Evolutionary conservation across 345 rosid species (phyloP).

Genomic region (Microcos paniculata): DNA sequence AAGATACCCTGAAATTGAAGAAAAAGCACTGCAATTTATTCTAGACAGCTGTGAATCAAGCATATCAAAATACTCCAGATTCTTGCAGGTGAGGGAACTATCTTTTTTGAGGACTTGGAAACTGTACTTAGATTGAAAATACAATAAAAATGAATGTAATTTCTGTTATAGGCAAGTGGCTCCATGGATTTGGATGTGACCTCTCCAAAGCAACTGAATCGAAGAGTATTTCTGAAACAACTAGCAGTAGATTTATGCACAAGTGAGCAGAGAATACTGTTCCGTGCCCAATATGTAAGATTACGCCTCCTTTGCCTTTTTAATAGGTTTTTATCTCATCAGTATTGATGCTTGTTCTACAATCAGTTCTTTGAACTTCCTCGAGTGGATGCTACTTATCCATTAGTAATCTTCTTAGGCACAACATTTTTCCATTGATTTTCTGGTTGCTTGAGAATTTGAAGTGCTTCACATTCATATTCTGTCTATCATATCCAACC

Average conservation of each 20-base stretch:
- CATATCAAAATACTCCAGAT: constrained; percentile 82
- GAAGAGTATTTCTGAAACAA: constrained; percentile 86
- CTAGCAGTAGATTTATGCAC: constrained; percentile 87
- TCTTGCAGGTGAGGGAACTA: constrained; percentile 64
- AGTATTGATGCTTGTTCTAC: background rate
- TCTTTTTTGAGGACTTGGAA: background rate
- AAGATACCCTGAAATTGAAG: constrained; percentile 72
- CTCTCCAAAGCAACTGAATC: constrained; percentile 87
- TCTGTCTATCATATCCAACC: background rate
- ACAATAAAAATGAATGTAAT: background rate
- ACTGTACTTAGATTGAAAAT: background rate
- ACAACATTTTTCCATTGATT: background rate
- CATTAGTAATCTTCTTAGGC: constrained; percentile 2
- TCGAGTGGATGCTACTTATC: background rate
- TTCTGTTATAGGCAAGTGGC: constrained; percentile 67
- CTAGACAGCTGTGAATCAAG: constrained; percentile 78
- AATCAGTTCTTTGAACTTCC: background rate
- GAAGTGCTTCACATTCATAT: background rate
- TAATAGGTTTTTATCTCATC: background rate
- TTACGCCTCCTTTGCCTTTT: background rate
- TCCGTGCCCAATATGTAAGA: constrained; percentile 88
- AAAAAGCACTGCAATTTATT: constrained; percentile 70
- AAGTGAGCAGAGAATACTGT: constrained; percentile 85
- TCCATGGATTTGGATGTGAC: constrained; percentile 94
- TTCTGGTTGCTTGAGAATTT: background rate